Evolutionary conservation across 2,329 filamentous ascomycete species (phyloP).

Genomic region (Monascus ruber): DNA sequence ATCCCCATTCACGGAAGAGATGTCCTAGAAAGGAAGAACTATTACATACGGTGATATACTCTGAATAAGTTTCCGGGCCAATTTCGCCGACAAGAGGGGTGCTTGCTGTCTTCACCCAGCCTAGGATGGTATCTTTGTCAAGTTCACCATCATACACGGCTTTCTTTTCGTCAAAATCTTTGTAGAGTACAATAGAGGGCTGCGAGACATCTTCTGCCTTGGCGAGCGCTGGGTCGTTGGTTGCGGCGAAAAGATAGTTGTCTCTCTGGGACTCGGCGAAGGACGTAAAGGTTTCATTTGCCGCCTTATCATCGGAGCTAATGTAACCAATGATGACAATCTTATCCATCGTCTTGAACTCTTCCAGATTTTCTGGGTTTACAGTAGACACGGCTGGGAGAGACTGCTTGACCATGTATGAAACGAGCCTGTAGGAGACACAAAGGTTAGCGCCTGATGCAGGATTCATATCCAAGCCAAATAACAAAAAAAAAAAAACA

Average conservation of each 20-base stretch:
- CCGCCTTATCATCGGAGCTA: slow-evolving; percentile 64
- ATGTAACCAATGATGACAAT: slow-evolving; percentile 89
- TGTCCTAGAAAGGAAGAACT: not conserved
- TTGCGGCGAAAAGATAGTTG: slow-evolving; percentile 82
- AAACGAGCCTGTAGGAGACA: slow-evolving; percentile 42
- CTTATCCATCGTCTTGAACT: slow-evolving; percentile 97
- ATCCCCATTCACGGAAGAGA: too few species aligned
- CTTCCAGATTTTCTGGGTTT: slow-evolving; percentile 69
- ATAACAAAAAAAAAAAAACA: not conserved
- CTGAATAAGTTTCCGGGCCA: slow-evolving; percentile 89
- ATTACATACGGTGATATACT: slow-evolving; percentile 67
- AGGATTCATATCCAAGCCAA: too few species aligned
- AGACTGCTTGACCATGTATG: slow-evolving; percentile 97
- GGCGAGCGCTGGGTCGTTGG: slow-evolving; percentile 70
- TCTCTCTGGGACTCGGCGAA: slow-evolving; percentile 71
- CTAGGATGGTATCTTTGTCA: slow-evolving; percentile 64
- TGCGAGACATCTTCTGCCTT: slow-evolving; percentile 81
- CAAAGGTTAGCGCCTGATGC: not conserved
- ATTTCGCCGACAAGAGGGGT: slow-evolving; percentile 92
- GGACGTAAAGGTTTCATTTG: slow-evolving; percentile 70
- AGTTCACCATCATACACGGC: slow-evolving; percentile 71
- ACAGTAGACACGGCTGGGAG: slow-evolving; percentile 82
- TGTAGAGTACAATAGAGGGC: slow-evolving; percentile 87
- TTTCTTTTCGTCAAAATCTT: slow-evolving; percentile 96
- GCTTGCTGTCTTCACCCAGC: slow-evolving; percentile 72